A percentile compares a stretch with the other conserved stretches of the same genome.
phyloP scores from a whole-genome alignment of 1,284 basidiomycete species.

The Xerocomus alliaceus region DNA sequence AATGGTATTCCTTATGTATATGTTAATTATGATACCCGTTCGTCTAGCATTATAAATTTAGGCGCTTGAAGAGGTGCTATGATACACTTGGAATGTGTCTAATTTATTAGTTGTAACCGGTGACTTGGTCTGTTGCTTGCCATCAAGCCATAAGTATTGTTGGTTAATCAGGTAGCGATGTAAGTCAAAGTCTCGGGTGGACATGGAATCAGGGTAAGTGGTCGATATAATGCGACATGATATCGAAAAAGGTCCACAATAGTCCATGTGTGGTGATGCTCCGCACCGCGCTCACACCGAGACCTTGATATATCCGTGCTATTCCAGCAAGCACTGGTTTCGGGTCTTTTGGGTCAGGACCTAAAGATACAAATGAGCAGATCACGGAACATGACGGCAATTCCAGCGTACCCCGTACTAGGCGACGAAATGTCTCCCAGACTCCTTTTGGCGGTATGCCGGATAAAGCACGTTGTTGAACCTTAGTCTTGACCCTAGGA shows the following conservation, averaged over 20 bases:
- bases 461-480: constrained; percentile 87
- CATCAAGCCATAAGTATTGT: constrained; percentile 22
- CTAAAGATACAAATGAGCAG: constrained; percentile 46
- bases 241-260: constrained; percentile 84
- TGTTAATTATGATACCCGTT: constrained; percentile 8
- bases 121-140: constrained; percentile 12
- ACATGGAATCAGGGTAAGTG: constrained; percentile 53
- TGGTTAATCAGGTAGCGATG: constrained; percentile 16
- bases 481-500: constrained; percentile 87
- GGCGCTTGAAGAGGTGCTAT: constrained; percentile 31
- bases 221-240: constrained; percentile 77
- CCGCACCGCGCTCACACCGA: constrained; percentile 83
- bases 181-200: constrained; percentile 3
- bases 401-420: constrained; percentile 68
- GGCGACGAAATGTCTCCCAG: constrained; percentile 74
- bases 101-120: constrained; percentile 22
- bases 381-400: background rate
- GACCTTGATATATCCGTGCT: constrained; percentile 80
- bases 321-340: constrained; percentile 75
- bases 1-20: constrained; percentile 2
- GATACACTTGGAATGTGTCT: constrained; percentile 36
- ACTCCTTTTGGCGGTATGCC: constrained; percentile 72
- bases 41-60: constrained; percentile 23
- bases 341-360: constrained; percentile 75
- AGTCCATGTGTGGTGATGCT: constrained; percentile 85